Base-by-base conservation (phyloP, 805 yeast species). In the Suhomyces prunicola region DNA sequence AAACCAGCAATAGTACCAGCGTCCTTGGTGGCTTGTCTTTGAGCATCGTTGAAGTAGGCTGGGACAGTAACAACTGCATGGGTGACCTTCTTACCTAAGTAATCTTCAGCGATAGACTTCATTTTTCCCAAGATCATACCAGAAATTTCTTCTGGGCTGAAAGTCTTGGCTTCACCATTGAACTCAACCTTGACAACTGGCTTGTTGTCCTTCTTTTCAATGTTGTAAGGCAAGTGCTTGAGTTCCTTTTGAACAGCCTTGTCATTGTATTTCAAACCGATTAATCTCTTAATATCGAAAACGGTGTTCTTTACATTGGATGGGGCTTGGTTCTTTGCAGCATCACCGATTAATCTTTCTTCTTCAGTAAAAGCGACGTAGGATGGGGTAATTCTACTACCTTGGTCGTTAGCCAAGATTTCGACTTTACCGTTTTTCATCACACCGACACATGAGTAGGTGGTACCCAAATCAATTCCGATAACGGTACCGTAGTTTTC, bases 281-380 rank as follows among this genome's bases (percentile, higher is more conserved):
- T 92, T 68, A 91, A 81, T 80, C 97, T 88, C 84, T 91, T 91
- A 59, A 90, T 90, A 69, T 88, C 94, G 67, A 88, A 88, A 54
- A 92, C 90, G 58, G 97, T 92, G 83, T 92, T 92, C 53, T 78
- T 71, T 59, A 96, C 97, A 80, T 91, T 91, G 72, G 91, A 84
- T 53, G 97, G 92, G 59, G 97, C 97, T 79, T 91, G 97, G 77
- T 92, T 91, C 86, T 91, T 91, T 60, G 97, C 97, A 62, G 97
- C 93, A 73, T 90, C 97, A 78, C 97, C 97, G 68, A 90, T 89
- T 67, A 90, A 81, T 78, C 97, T 86, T 81, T 91, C 97, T 52
- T 88, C 83, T 62, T 88, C 94, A 51, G 96, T 89, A 80, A 91
- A 91, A 44, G 97, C 97, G 53, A 92, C 97, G 71, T 87, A 92